Base-by-base conservation (phyloP, 2,329 filamentous ascomycete species). In the Reticulascus tulasneorum region DNA sequence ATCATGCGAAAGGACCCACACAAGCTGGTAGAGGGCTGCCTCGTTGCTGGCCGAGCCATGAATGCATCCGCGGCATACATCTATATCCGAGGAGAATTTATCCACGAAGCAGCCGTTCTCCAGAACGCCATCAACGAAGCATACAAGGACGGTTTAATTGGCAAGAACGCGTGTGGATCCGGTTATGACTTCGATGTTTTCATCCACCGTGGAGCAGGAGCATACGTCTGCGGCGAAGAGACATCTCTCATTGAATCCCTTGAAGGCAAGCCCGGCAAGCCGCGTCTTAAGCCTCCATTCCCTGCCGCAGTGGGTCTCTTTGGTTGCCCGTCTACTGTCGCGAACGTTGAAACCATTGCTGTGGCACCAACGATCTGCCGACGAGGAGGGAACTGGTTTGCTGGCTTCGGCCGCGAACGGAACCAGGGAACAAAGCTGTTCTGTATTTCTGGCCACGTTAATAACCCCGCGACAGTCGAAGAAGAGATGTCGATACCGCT, bases 1-100 rank as follows among this genome's bases (percentile, higher is more conserved):
- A 98, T 98, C 52, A 98, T 98, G 93, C 89, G 93, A 68, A 98
- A 98, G 72, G 93, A 98, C 63, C 93, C 93, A 46, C 93, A 98
- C 75, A 98, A 98, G 77, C 85, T 98, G 48, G 75, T 98, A 58
- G 93, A 98, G 71, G 93, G 93, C 60, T 98, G 93, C 66, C 75
- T 98, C 47, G 84, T 98, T 31, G 89, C 93, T 50, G 93, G 93
- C 34, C 85, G 93, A 59, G 90, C 93, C 59, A 98, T 98, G 93
- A 98, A 98, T 71, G 93, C 90, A 58, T 93, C 87, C 30, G 93
- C 93, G 41, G 93, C 93, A 50, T 98, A 98, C 71, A 98, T 98
- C 62, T 98, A 98, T 67, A 98, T 98, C 55, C 90, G 93, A 62
- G 93, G 93, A 60, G 93, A 98, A 67, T 98, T 98, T 65, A 87